Evolutionary conservation across 140 eudicot genomes (phyloP), one percentile per base, ranked within the genome.

Genomic region (Stevia rebaudiana): DNA sequence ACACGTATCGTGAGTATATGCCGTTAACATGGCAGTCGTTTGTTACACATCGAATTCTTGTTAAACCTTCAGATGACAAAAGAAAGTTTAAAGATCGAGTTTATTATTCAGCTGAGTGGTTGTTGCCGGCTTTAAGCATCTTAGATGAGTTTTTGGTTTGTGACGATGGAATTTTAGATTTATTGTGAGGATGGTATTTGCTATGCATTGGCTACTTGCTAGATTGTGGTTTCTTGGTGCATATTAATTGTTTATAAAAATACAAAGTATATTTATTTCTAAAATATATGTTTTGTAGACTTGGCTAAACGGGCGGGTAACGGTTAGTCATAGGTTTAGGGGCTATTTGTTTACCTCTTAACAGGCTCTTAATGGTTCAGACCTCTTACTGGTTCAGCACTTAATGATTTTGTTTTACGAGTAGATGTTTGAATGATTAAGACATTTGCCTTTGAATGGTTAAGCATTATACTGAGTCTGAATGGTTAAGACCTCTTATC

Each of bases 1-100:
- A 40, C 49, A n/a, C 69, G 2, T 79, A 82, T 66, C 88, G 94
- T 59, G 95, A 86, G 67, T 84, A 74, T 69, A 86, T 90, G 95
- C 97, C 97, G 21, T 86, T 77, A 22, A 80, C 85, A 40, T 90
- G 94, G 97, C 95, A 87, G 90, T 61, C 79, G n/a, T 79, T 84
- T 64, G 87, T 84, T 56, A 74, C 94, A 12, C 94, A 82, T 77
- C 78, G 94, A 50, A 33, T 87, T 48, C 83, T 77, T 51, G 75
- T 87, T 47, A 76, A 70, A 49, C 65, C 80, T 74, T 70, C 71
- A 55, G 90, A 83, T 47, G 69, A 77, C 18, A 76, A 71, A 55
- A 51, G 47, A 39, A 78, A 75, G 72, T 18, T 61, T 63, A 76
- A 60, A 41, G 76, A 63, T 21, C 75, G 40, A 13, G 77, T 77